Percentiles rank a stretch among this genome's conserved stretches.
phyloP scores from a whole-genome alignment of 2,329 filamentous ascomycete species.

The Pseudogymnoascus sp. region DNA sequence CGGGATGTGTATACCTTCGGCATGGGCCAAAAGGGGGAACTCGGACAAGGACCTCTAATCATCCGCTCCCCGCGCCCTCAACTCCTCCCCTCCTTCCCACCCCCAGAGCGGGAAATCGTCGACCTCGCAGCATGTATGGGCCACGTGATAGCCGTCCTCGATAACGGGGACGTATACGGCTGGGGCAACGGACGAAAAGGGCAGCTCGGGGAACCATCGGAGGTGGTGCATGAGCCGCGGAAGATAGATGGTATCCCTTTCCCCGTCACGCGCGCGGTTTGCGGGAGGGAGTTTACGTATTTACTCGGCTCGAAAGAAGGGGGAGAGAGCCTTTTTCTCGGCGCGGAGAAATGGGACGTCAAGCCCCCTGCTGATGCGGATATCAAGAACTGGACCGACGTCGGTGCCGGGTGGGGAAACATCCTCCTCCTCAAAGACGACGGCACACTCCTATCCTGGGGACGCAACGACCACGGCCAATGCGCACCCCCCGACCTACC shows the following conservation, averaged over 20 bases:
- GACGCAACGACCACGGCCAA: conserved; percentile 78
- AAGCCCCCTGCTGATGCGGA: conserved; percentile 47
- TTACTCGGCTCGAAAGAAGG: conserved; percentile 45
- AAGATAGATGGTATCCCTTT: conserved; percentile 54
- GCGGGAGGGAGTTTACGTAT: conserved; percentile 80
- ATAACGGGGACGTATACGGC: conserved; percentile 70
- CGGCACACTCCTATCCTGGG: conserved; percentile 63
- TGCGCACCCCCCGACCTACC: conserved; percentile 58
- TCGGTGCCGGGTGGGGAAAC: conserved; percentile 75
- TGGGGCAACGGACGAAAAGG: conserved; percentile 87
- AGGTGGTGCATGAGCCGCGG: conserved; percentile 49
- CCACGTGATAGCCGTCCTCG: conserved; percentile 67
- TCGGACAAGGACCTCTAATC: conserved; percentile 53
- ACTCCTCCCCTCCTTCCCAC: conserved; percentile 56
- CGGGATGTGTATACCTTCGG: conserved; percentile 57
- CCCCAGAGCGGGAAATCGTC: conserved; percentile 46
- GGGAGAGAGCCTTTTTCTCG: conserved; percentile 61
- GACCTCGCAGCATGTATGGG: conserved; percentile 67
- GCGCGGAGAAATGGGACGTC: conserved; percentile 66
- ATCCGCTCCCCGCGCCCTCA: conserved; percentile 41
- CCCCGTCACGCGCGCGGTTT: conserved; percentile 57
- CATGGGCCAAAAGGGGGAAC: conserved; percentile 59
- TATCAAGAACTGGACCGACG: conserved; percentile 53
- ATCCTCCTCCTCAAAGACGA: conserved; percentile 61
- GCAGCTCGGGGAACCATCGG: conserved; percentile 59